A percentile compares a stretch with the other conserved stretches of the same genome.
These are phyloP conservation scores for Yamadazyma philogaea DNA, from an alignment of 805 yeast genomes.

Conservation along the genomic window DNA sequence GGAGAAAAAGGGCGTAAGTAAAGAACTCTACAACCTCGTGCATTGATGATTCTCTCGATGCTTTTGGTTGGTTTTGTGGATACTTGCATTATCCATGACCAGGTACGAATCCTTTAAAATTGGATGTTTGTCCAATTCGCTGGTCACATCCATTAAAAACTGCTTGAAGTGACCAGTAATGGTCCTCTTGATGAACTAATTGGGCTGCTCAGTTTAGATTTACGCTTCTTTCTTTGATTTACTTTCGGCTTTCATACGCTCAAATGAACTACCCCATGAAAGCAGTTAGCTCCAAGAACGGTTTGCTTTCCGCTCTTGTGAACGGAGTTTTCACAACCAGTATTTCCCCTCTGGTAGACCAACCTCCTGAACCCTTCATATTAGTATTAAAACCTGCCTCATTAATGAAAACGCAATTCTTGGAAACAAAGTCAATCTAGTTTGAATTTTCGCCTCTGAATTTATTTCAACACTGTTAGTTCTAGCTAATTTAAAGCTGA, in stretches of 20 bases:
- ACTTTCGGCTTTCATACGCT: conserved; percentile 1
- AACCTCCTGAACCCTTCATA: conserved; percentile 7
- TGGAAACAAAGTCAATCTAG: conserved; percentile 8
- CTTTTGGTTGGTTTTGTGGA: conserved; percentile 15
- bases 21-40: conserved; percentile 9
- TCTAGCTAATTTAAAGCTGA: conserved; percentile 2
- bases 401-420: conserved; percentile 15
- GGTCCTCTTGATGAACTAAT: conserved; percentile 5
- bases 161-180: conserved; percentile 14
- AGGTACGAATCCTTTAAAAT: conserved; percentile 6
- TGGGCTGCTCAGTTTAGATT: too few species aligned
- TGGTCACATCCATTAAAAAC: conserved; percentile 12
- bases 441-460: conserved; percentile 6
- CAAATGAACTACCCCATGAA: conserved; percentile 2
- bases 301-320: conserved; percentile 6
- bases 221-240: not conserved
- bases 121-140: conserved; percentile 7
- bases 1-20: conserved; percentile 16
- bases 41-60: conserved; percentile 11
- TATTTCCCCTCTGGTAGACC: conserved; percentile 11
- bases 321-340: conserved; percentile 13
- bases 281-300: conserved; percentile 12
- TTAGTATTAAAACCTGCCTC: conserved; percentile 16
- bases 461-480: conserved; percentile 10
- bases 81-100: too few species aligned